Evolutionary conservation across 2,329 filamentous ascomycete genomes (phyloP).

Genomic region (Fusarium hainanense): DNA sequence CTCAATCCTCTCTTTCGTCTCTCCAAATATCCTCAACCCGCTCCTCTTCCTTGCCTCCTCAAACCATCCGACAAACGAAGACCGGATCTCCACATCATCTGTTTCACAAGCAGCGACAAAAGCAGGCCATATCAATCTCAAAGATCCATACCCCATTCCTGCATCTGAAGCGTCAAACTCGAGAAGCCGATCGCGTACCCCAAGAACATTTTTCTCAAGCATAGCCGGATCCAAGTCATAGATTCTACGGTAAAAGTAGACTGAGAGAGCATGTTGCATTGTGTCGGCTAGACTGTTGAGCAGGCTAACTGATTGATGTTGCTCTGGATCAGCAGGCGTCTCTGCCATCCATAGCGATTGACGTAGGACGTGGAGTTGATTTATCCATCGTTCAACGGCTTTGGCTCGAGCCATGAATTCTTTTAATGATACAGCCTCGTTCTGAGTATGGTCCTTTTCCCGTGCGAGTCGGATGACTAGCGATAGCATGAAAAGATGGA

Average conservation of each 20-base stretch:
- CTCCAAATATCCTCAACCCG: slow-evolving; percentile 24
- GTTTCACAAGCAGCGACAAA: slow-evolving; percentile 31
- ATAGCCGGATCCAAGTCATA: slow-evolving; percentile 26
- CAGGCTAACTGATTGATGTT: slow-evolving; percentile 14
- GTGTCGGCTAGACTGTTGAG: slow-evolving; percentile 20
- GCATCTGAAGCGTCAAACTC: slow-evolving; percentile 26
- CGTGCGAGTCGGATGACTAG: slow-evolving; percentile 24
- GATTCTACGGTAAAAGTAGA: slow-evolving; percentile 31
- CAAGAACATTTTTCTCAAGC: slow-evolving; percentile 24
- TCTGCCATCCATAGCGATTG: slow-evolving; percentile 15
- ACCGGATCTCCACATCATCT: background rate
- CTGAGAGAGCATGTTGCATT: slow-evolving; percentile 29
- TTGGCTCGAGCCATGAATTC: slow-evolving; percentile 28
- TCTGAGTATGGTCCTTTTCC: slow-evolving; percentile 10
- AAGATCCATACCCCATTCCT: slow-evolving; percentile 24
- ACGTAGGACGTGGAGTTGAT: slow-evolving; percentile 17
- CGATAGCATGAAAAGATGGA: slow-evolving; percentile 27
- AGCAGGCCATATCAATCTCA: slow-evolving; percentile 33
- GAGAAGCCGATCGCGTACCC: slow-evolving; percentile 24
- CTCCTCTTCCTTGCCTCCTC: slow-evolving; percentile 10
- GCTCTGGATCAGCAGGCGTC: slow-evolving; percentile 4
- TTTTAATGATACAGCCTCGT: background rate
- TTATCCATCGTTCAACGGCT: slow-evolving; percentile 26
- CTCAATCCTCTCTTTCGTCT: slow-evolving; percentile 21
- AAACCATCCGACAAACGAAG: slow-evolving; percentile 22